Conservation (phyloP, 2,329 filamentous ascomycete genomes). For the Didymella arachidicola region DNA sequence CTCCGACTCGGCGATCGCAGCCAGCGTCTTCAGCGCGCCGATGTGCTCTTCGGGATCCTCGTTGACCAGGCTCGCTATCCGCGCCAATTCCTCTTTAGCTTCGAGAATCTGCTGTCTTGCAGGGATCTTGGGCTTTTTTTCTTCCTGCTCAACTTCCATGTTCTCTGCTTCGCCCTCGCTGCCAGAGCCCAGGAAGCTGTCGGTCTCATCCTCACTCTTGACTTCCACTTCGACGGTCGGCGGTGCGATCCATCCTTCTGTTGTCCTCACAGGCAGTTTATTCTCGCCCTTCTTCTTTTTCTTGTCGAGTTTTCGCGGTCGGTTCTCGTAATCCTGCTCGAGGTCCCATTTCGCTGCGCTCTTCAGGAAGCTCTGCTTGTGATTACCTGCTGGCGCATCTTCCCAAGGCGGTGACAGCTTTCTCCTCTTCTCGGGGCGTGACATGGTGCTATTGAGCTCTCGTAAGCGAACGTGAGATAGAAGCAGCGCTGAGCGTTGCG, state of each 20-base stretch:
- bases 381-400: conserved; percentile 30
- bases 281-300: conserved; percentile 73
- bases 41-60: conserved; percentile 93
- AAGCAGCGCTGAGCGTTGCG: conserved; percentile 8
- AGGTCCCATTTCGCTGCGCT: conserved; percentile 86
- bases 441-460: conserved; percentile 33
- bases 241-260: conserved; percentile 76
- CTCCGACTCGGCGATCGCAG: conserved; percentile 73
- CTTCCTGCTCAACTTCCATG: conserved; percentile 49
- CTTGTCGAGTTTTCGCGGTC: conserved; percentile 72
- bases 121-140: conserved; percentile 70
- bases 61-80: conserved; percentile 80
- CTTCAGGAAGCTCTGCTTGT: conserved; percentile 68
- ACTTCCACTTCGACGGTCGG: conserved; percentile 51
- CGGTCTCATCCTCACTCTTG: conserved; percentile 63
- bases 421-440: conserved; percentile 48
- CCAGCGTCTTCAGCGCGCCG: conserved; percentile 78
- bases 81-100: conserved; percentile 91
- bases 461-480: neutral
- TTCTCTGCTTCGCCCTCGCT: conserved; percentile 59
- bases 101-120: conserved; percentile 80
- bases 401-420: conserved; percentile 48
- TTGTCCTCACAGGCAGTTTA: conserved; percentile 84
- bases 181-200: conserved; percentile 69
- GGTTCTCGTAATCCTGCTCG: conserved; percentile 88